Base-by-base conservation (phyloP, 208 protist genomes). In the Acanthamoeba royreba region DNA sequence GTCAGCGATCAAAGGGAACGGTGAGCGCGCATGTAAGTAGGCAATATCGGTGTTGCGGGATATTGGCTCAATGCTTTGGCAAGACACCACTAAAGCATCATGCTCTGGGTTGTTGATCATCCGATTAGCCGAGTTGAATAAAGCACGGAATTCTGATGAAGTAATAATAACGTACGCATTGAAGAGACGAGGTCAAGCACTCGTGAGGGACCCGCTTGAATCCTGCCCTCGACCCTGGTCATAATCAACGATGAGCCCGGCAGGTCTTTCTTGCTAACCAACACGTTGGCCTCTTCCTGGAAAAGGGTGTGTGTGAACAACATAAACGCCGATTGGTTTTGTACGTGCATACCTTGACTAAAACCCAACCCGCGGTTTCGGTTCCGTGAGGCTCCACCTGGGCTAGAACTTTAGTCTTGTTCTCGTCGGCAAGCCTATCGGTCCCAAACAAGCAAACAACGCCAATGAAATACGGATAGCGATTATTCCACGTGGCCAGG, bases 321-420 rank as follows among this genome's bases (percentile, higher is more conserved):
- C 28, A 31, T 35, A 61, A 69, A 69, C 58, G 33, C 58, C 28
- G 1, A 5, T n/a, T 5, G 58, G 28, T 69, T 35, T 35, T 61
- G 25, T 19, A 19, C 53, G 19, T 22, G 38, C n/a, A 31, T 40
- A 90, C 83, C 83, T 63, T 66, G 49, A 90, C 46, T 22, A 90
- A 38, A n/a, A n/a, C 43, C 83, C 83, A 90, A 63, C 83, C 83
- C 22, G 17, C 33, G 49, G 83, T 90, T 90, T 90, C 83, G 3
- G 83, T 19, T 19, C 83, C 83, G 42, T 90, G 83, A 45, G 83
- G 83, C 83, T 90, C 83, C 38, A 69, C 53, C 33, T 90, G 83
- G 17, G 83, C 83, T 38, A 90, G 7, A 42, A 90, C 49, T 38
- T 90, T 90, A 15, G 83, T 38, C 13, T 42, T 31, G 33, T 52